These are phyloP conservation scores for Sphaerulina populicola DNA, from an alignment of 2,329 filamentous ascomycete species.

Conservation along the genomic window DNA sequence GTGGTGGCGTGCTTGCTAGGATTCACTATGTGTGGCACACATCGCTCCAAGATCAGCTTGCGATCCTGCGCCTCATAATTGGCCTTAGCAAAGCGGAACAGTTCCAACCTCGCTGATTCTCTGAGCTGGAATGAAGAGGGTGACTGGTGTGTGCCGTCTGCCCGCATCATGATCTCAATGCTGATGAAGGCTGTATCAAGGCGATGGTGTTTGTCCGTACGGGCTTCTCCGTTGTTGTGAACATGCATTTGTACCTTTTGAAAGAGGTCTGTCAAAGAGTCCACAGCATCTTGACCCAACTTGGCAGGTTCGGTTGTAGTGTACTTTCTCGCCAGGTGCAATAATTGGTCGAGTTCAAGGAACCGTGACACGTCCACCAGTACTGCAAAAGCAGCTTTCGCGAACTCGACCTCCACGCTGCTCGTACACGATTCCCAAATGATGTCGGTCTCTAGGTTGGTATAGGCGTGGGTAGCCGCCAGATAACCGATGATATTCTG, in stretches of 20 bases:
- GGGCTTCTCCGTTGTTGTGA: slow-evolving; percentile 4
- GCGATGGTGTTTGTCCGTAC: slow-evolving; percentile 5
- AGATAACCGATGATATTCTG: slow-evolving; percentile 82
- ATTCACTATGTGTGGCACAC: slow-evolving; percentile 18
- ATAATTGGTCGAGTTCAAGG: slow-evolving; percentile 39
- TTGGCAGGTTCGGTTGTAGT: slow-evolving; percentile 35
- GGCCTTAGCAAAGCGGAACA: slow-evolving; percentile 15
- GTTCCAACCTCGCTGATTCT: slow-evolving; percentile 17
- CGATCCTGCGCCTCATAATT: slow-evolving; percentile 16
- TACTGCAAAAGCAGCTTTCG: slow-evolving; percentile 69
- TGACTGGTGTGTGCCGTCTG: slow-evolving; percentile 9
- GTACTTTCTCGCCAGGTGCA: slow-evolving; percentile 65
- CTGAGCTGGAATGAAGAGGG: slow-evolving; percentile 13
- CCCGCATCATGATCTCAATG: slow-evolving; percentile 23
- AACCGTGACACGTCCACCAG: slow-evolving; percentile 44
- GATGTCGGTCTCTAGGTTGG: slow-evolving; percentile 61
- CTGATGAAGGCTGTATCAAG: slow-evolving; percentile 23
- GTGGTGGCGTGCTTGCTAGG: slow-evolving; percentile 19
- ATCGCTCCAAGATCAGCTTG: slow-evolving; percentile 20
- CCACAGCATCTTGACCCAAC: slow-evolving; percentile 21
- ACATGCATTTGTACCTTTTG: slow-evolving; percentile 7
- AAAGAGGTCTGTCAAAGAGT: slow-evolving; percentile 20
- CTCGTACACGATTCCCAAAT: slow-evolving; percentile 77
- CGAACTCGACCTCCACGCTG: slow-evolving; percentile 76
- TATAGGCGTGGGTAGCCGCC: slow-evolving; percentile 68